Percentiles rank a stretch among this genome's conserved stretches.
Conservation (phyloP, 345 rosid genomes). For the Pseudoturritis turrita region DNA sequence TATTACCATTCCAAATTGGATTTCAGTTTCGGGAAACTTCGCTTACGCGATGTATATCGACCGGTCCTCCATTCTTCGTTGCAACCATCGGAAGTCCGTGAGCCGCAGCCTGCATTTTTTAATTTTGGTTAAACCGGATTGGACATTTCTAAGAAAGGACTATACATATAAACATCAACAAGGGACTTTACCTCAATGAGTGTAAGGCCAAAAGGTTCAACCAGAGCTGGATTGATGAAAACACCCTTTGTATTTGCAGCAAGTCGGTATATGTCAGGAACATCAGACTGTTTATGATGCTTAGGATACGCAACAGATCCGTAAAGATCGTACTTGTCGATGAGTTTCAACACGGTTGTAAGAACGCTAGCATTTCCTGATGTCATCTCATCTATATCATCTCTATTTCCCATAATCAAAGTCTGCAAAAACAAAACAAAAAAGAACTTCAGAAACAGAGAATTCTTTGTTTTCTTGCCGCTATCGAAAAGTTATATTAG, state of each 20-base stretch:
- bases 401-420: slow-evolving; percentile 91
- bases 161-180: background rate
- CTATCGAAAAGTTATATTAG: background rate
- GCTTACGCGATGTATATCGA: slow-evolving; percentile 75
- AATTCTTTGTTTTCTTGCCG: background rate
- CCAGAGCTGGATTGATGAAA: slow-evolving; percentile 94
- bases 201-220: slow-evolving; percentile 97
- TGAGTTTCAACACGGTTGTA: slow-evolving; percentile 70
- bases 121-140: background rate
- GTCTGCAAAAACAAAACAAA: slow-evolving; percentile 41
- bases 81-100: slow-evolving; percentile 99
- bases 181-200: slow-evolving; percentile 67
- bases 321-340: slow-evolving; percentile 92
- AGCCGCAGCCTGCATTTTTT: slow-evolving; percentile 74
- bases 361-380: slow-evolving; percentile 79
- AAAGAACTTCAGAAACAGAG: background rate
- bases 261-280: slow-evolving; percentile 91
- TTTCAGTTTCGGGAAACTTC: slow-evolving; percentile 2
- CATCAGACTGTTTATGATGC: slow-evolving; percentile 95
- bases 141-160: background rate
- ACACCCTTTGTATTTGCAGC: slow-evolving; percentile 96
- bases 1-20: background rate
- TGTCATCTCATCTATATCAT: slow-evolving; percentile 82
- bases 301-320: slow-evolving; percentile 93
- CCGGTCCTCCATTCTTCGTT: slow-evolving; percentile 96